phyloP scores from a whole-genome alignment of 345 rosid species.

The Salix purpurea region DNA sequence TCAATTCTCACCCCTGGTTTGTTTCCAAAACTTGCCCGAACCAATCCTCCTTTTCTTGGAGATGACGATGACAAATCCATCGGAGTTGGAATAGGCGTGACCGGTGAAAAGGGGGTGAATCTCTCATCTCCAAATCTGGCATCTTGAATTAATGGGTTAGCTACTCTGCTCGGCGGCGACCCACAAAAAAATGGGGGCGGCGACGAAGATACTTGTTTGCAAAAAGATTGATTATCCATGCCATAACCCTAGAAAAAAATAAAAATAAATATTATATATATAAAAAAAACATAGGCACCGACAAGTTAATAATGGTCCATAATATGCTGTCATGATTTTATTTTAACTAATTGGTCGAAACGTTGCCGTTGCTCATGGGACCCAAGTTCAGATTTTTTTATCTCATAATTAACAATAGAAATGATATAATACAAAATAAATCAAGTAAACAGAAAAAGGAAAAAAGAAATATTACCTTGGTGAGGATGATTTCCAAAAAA shows the following conservation, averaged over 20 bases:
- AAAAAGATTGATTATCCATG: constrained; percentile 43
- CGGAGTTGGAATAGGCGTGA: constrained; percentile 28
- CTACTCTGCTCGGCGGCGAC: constrained; percentile 98
- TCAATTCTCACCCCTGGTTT: constrained; percentile 79
- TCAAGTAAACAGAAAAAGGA: not conserved
- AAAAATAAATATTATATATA: not conserved
- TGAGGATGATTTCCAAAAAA: constrained; percentile 66
- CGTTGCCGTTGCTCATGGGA: not conserved
- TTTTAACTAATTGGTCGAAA: not conserved
- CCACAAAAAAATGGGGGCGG: constrained; percentile 82
- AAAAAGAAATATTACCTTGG: constrained; percentile 44
- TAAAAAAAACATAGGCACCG: not conserved
- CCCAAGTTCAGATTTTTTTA: not conserved
- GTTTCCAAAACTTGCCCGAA: constrained; percentile 70
- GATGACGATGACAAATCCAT: constrained; percentile 35
- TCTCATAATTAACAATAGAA: not conserved
- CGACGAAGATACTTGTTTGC: constrained; percentile 56
- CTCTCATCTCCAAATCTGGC: constrained; percentile 63
- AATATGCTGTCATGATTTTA: not conserved
- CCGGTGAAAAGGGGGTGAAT: constrained; percentile 37
- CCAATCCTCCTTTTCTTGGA: constrained; percentile 62
- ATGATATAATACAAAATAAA: not conserved
- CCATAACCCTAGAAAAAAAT: constrained; percentile 53
- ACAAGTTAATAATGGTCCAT: not conserved
- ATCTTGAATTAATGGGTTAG: constrained; percentile 95